phyloP scores from a whole-genome alignment of 305 asterid species.

The Fraxinus baroniana region DNA sequence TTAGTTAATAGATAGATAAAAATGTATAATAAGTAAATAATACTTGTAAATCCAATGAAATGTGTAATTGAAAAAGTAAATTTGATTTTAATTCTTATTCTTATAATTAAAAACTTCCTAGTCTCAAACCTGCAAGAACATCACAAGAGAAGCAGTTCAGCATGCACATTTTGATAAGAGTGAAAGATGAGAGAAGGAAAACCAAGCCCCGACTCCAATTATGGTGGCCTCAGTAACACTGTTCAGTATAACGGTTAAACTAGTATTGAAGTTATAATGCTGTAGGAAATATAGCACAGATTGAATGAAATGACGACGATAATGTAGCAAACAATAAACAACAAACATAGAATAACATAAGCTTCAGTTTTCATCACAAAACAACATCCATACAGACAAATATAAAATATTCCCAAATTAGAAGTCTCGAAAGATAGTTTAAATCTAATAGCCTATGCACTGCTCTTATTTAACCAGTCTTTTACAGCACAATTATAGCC shows the following conservation, averaged over 20 bases:
- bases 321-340: not conserved
- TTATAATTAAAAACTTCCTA: not conserved
- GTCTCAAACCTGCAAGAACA: not conserved
- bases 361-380: not conserved
- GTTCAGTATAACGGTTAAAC: not conserved
- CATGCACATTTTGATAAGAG: not conserved
- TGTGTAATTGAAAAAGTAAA: no score
- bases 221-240: not conserved
- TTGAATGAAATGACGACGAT: not conserved
- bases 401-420: conserved; percentile 11
- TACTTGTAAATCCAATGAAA: not conserved
- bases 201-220: not conserved
- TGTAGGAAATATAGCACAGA: not conserved
- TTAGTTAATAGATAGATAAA: not conserved
- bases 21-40: no score
- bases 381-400: conserved; percentile 38
- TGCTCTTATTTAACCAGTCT: conserved; percentile 25
- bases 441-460: conserved; percentile 42
- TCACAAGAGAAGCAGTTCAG: not conserved
- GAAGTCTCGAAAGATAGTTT: conserved; percentile 28
- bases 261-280: not conserved
- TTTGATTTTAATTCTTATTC: no score
- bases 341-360: not conserved
- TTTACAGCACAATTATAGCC: conserved; percentile 51
- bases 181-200: not conserved